These are phyloP conservation scores for Colletotrichum costaricense DNA, from an alignment of 2,329 filamentous ascomycete genomes.

Conservation along the genomic window DNA sequence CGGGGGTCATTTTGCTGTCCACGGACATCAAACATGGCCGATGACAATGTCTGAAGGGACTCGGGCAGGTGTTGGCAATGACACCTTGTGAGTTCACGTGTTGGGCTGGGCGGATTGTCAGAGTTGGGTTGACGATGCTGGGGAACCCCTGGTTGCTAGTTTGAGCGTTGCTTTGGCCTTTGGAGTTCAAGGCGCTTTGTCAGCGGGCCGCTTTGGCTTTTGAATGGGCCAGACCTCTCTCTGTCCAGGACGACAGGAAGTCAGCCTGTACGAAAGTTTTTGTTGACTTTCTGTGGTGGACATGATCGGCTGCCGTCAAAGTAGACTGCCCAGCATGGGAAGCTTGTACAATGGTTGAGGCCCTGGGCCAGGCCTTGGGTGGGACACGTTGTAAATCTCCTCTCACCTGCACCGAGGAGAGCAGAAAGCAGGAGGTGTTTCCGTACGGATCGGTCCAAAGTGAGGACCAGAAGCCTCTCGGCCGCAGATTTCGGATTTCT, in stretches of 20 bases:
- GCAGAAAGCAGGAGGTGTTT: background rate
- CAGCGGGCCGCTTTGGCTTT: slow-evolving; percentile 16
- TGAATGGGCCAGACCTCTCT: background rate
- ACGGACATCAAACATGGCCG: slow-evolving; percentile 3
- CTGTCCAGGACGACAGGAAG: background rate
- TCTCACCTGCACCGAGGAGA: background rate
- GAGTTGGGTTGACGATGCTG: slow-evolving; percentile 20
- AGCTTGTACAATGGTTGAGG: background rate
- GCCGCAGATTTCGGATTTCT: background rate
- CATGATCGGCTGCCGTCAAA: slow-evolving; percentile 8
- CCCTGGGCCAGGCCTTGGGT: background rate
- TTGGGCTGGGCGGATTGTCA: slow-evolving; percentile 18
- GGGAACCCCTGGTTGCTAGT: slow-evolving; percentile 16
- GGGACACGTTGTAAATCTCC: background rate
- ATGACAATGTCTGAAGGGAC: slow-evolving; percentile 24
- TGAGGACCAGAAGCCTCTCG: slow-evolving; percentile 1
- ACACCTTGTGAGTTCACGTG: slow-evolving; percentile 28
- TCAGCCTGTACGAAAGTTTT: background rate
- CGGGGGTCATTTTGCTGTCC: background rate
- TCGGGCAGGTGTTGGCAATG: slow-evolving; percentile 15
- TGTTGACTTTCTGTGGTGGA: background rate
- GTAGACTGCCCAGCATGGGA: background rate
- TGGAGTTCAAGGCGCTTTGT: slow-evolving; percentile 19
- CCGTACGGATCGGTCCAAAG: background rate
- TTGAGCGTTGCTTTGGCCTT: background rate